Evolutionary conservation across 2,329 filamentous ascomycete genomes (phyloP), one percentile per base, ranked within the genome.

Genomic region (Cordyceps farinosa): DNA sequence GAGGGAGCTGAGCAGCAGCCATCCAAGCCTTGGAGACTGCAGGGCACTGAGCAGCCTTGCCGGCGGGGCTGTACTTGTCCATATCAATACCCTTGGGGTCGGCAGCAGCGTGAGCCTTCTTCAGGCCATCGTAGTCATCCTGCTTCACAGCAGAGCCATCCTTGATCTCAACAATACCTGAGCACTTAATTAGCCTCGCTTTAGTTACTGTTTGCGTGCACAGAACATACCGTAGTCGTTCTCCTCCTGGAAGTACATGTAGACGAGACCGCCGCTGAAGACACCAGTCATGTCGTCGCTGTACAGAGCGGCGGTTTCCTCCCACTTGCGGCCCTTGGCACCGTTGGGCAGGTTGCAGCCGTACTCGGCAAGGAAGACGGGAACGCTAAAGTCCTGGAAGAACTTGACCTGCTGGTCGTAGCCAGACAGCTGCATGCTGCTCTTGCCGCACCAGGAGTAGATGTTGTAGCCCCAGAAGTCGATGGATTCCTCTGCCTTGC

Each of bases 401-500:
- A 97, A 94, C 68, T 91, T 77, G 69, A 92, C 92, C 75, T 94
- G 90, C 63, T 87, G 83, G 67, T 89, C 82, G 79, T 93, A 99
- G 61, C 92, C 91, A 3, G 95, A 97, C 65, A 82, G 74, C 42
- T 82, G 73, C 80, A 90, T 95, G 71, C 82, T 86, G 73, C 91
- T 96, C 70, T 93, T 77, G 69, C 94, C 95, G 76, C 95, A 99
- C 95, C 95, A 99, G 60, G 93, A 96, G 85, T 99, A 99, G 80
- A 98, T 97, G 84, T 99, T 99, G 89, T 98, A 98, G 65, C 95
- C 95, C 91, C 93, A 99, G 83, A 96, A 98, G 79, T 99, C 95
- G 68, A 98, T 97, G 65, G 90, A 72, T 9, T 81, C 79, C 40
- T 81, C 74, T 65, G 86, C 77, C 3, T 71, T 63, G 65, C 93